Evolutionary conservation across 768 basidiomycete species (phyloP).

Genomic region (Holtermannia corniformis): DNA sequence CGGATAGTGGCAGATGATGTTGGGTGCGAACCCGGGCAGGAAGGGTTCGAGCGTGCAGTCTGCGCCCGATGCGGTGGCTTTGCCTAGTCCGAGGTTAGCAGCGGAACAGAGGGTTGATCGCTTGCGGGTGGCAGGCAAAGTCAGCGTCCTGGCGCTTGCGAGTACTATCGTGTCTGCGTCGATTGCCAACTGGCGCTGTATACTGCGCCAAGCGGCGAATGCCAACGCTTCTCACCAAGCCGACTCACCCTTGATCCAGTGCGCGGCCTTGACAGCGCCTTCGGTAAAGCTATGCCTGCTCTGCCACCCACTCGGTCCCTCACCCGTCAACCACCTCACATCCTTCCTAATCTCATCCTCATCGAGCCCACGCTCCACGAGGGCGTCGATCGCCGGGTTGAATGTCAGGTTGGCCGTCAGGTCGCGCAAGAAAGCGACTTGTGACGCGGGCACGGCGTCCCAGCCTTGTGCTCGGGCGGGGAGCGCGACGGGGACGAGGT

Average conservation of each 20-base stretch:
- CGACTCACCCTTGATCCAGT: conserved; percentile 59
- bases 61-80: conserved; percentile 64
- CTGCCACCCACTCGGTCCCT: conserved; percentile 60
- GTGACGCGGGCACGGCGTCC: conserved; percentile 52
- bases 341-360: conserved; percentile 57
- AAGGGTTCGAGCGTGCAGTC: conserved; percentile 60
- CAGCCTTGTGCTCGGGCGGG: conserved; percentile 16
- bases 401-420: conserved; percentile 58
- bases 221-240: not conserved
- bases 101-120: too few relatives aligned
- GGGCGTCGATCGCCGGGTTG: conserved; percentile 56
- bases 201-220: too few relatives aligned
- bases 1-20: conserved; percentile 67
- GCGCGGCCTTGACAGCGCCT: conserved; percentile 57
- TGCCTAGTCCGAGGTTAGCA: conserved; percentile 9
- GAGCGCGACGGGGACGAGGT: conserved; percentile 62
- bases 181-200: too few relatives aligned
- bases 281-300: conserved; percentile 73
- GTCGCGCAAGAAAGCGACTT: conserved; percentile 51
- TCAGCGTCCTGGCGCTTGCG: too few relatives aligned
- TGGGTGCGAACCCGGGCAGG: conserved; percentile 66
- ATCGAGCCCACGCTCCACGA: conserved; percentile 59
- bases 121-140: too few relatives aligned
- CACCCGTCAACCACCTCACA: conserved; percentile 75
- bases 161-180: too few relatives aligned